Evolutionary conservation across 805 yeast species (phyloP), one percentile per base, ranked within the genome.

Genomic region (Metschnikowia gelsemii): DNA sequence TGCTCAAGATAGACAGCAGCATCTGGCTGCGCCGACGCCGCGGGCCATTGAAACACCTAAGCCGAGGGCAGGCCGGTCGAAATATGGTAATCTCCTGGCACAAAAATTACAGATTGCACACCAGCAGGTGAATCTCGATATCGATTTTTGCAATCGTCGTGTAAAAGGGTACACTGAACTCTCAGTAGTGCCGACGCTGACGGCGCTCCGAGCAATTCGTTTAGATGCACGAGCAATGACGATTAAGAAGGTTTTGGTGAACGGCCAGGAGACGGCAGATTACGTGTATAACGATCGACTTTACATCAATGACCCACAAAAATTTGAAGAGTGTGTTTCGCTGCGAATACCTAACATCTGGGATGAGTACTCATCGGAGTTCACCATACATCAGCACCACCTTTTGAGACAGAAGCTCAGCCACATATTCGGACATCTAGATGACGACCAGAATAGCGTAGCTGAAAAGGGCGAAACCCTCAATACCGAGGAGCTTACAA

Each of bases 191-290:
- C 97, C 99, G 0, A 66, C 78, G 12, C 78, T 80, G 38, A 66
- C 80, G 16, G 55, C 69, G 1, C 65, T 91, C 32, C 78, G 76
- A 43, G 66, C 68, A 8, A 68, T 93, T 19, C 76, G 78, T 38
- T 67, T 93, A 38, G 98, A 93, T 59, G 87, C 95, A 45, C 77
- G 96, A 39, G 87, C 87, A 32, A 73, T 84, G 66, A 70, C 68
- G 26, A 76, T 93, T 26, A 72, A 75, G 18, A 76, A 78, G 19
- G 84, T 88, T 5, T 68, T 69, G 25, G 76, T 93, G 31, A 89
- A 70, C 46, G 64, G 64, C 25, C 76, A 79, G 41, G 70, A 80
- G 49, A 70, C 75, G 45, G 76, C 81, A 1, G 62, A 70, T 30
- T 88, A 72, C 56, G 57, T 63, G 12, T 78, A 83, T 56, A 66